Evolutionary conservation across 352 stramenopile species (phyloP).

Genomic region (Phytophthora sp.): DNA sequence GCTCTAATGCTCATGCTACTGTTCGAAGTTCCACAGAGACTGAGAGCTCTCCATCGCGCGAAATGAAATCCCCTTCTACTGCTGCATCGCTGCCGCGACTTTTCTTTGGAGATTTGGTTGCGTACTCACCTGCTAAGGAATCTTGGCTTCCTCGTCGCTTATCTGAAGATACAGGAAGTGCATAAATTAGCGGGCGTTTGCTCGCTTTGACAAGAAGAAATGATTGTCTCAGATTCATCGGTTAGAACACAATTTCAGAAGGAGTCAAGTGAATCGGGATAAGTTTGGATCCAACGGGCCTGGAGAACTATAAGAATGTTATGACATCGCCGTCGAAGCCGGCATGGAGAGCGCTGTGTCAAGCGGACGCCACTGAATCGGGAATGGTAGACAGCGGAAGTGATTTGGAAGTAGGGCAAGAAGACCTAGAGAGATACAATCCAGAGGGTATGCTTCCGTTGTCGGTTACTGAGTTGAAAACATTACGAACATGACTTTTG

Average conservation of each 20-base stretch:
- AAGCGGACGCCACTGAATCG: slow-evolving; percentile 2
- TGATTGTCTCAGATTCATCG: slow-evolving; percentile 15
- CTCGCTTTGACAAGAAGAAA: slow-evolving; percentile 18
- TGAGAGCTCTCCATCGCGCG: no score
- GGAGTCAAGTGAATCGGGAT: not conserved
- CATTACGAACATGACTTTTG: slow-evolving; percentile 26
- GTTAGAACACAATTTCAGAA: slow-evolving; percentile 30
- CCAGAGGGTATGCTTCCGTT: no score
- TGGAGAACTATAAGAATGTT: slow-evolving; percentile 22
- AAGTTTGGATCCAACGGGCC: not conserved
- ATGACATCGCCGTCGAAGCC: slow-evolving; percentile 12
- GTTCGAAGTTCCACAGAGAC: no score
- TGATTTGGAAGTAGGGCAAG: slow-evolving; percentile 17
- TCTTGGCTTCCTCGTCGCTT: slow-evolving; percentile 4
- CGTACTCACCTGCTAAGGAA: slow-evolving; percentile 17
- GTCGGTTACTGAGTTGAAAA: no score
- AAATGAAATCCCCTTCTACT: no score
- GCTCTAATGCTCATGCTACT: no score
- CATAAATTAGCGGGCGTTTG: slow-evolving; percentile 18
- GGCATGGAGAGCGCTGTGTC: slow-evolving; percentile 9
- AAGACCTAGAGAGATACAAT: not conserved
- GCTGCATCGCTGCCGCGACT: not conserved
- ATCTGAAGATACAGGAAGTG: slow-evolving; percentile 12
- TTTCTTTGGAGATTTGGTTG: slow-evolving; percentile 12
- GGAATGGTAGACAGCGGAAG: slow-evolving; percentile 1